phyloP scores from a whole-genome alignment of 306 rosid genomes.

The Acacia acuminata region DNA sequence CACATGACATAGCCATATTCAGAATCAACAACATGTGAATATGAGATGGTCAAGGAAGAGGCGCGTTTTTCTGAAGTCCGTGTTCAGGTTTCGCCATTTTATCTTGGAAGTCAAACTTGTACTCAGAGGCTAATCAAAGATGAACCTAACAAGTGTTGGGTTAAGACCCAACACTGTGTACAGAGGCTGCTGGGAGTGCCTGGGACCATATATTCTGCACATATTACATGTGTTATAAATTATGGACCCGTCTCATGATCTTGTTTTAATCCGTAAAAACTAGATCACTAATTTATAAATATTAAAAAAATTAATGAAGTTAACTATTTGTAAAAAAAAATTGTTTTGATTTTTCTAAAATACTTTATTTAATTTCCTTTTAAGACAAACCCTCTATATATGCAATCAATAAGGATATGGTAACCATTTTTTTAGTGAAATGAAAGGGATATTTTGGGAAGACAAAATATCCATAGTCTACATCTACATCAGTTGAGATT shows the following conservation, averaged over 20 bases:
- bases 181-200: neutral
- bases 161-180: neutral
- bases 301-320: too few species aligned
- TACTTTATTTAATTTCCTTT: too few species aligned
- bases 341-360: too few species aligned
- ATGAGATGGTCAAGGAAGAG: neutral
- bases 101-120: constrained; percentile 4
- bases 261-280: neutral
- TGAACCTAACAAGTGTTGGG: neutral
- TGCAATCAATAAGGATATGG: too few species aligned
- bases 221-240: neutral
- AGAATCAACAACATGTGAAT: neutral
- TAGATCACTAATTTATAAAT: too few species aligned
- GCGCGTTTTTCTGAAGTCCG: neutral
- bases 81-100: neutral
- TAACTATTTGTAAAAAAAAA: too few species aligned
- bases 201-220: neutral
- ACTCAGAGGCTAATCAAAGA: neutral
- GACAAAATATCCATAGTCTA: too few species aligned
- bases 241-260: neutral
- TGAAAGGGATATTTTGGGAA: too few species aligned
- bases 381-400: too few species aligned
- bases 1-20: neutral
- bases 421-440: too few species aligned
- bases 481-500: too few species aligned